Base-by-base conservation (phyloP, 75 land plant species). In the Selaginella tamariscina region DNA sequence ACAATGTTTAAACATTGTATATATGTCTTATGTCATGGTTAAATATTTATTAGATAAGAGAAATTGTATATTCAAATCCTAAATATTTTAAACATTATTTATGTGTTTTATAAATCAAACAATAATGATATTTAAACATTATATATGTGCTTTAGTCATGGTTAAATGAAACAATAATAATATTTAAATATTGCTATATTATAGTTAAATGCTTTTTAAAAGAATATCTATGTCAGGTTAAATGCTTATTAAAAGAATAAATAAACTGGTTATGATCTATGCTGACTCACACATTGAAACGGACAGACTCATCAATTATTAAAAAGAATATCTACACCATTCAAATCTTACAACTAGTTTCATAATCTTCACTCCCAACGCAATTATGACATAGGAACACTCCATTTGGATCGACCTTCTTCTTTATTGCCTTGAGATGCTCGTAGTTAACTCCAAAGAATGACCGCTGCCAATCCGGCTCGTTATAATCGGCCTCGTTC, bases 401-500 rank as follows among this genome's bases (percentile, higher is more conserved):
- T 30, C 63, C 62, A 2, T 15, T 9, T 15, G 78, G 78, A 66
- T 76, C 78, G 24, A 71, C 32, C 30, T 55, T 15, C 64, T 54
- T 22, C 68, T 76, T 76, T 59, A 29, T 71, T 13, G 49, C 30
- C 44, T 27, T 18, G 15, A 76, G 31, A 27, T 74, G 29, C 24
- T 49, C 75, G 24, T 71, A 76, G 29, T 63, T 30, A 13, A 1
- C n/a, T 23, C 74, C 78, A 56, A 32, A 76, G 54, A 76, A 71
- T 23, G 69, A 29, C 15, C 30, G 23, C 28, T 65, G 66, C 78
- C 74, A 76, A 21, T 66, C 32, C 20, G 63, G 74, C 64, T 76
- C 78, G 24, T 71, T 23, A 31, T 27, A 23, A 24, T 71, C 32
- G 21, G 78, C 78, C 73, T 76, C 78, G 62, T 76, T 76, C 56